Base-by-base conservation (phyloP, 306 rosid genomes). In the Quercus cerris region DNA sequence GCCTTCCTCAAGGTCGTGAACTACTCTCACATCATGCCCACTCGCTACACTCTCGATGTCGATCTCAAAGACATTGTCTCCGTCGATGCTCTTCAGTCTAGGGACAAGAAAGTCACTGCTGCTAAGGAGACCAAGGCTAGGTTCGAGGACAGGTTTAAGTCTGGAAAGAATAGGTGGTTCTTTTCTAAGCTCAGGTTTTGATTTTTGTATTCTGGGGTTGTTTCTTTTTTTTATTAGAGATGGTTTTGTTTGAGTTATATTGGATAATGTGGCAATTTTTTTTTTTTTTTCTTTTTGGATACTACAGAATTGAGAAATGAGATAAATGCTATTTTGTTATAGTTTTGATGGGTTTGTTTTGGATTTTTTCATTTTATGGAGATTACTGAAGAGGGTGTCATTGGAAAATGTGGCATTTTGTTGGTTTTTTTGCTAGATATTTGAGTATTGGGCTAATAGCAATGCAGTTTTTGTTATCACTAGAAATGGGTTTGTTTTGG, bases 91-190 rank as follows among this genome's bases (percentile, higher is more conserved):
- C 56, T 80, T 58, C 83, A 63, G 30, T 80, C 83, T 0, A 67
- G 46, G 69, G 83, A 80, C 71, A 80, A 63, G 57, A 80, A 74
- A 58, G 78, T 80, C 6, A 30, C 78, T 4, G 78, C 83, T 3
- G 67, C 78, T 5, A 80, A 80, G 49, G 83, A 80, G 79, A 80
- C 56, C n/a, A 80, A 80, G 78, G 74, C 66, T 56, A 80, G 69
- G 30, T 80, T 80, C n/a, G 83, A 80, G 78, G 83, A 80, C 5
- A 73, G 83, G 78, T 80, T 80, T 66, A 80, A 80, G 78, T 73
- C 63, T 46, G 83, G 83, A 28, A 80, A 74, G 77, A 80, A 80
- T 74, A 80, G 83, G 78, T 80, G 83, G 83, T 80, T 80, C 72
- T 80, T 80, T 62, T 46, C 83, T 4, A 80, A 80, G 78, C 83